A percentile compares a stretch with the other conserved stretches of the same genome.
phyloP scores from a whole-genome alignment of 2,329 filamentous ascomycete genomes.

The Aspergillus sojae region DNA sequence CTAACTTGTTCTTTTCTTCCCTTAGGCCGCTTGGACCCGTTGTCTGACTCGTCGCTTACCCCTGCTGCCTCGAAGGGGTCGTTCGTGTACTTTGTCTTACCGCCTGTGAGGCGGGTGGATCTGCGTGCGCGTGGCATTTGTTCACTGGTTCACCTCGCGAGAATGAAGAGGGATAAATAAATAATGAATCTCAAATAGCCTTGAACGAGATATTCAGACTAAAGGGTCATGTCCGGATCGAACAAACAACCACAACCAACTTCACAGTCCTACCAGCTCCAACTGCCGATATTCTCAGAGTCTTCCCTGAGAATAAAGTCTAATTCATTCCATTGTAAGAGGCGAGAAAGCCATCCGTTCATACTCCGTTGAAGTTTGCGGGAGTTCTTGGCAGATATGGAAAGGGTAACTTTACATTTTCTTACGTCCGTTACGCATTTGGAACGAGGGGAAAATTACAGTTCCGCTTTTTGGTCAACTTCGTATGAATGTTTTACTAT shows the following conservation, averaged over 20 bases:
- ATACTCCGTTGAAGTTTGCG: constrained; percentile 1
- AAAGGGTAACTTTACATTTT: neutral
- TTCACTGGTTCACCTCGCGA: neutral
- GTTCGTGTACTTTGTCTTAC: constrained; percentile 35
- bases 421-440: neutral
- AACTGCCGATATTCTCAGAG: too few species aligned
- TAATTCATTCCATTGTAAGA: neutral
- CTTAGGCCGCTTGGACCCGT: constrained; percentile 9
- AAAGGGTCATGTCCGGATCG: neutral
- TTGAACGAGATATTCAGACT: neutral
- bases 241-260: neutral
- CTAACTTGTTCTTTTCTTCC: constrained; percentile 15
- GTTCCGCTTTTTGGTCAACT: neutral
- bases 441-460: neutral
- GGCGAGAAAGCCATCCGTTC: neutral
- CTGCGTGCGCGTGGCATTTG: constrained; percentile 35
- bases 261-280: neutral
- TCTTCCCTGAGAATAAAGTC: neutral
- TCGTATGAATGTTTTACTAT: too few species aligned
- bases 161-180: neutral
- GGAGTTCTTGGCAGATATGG: neutral
- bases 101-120: constrained; percentile 36
- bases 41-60: constrained; percentile 33
- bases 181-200: neutral
- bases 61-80: constrained; percentile 40